Percentiles rank a stretch among this genome's conserved stretches.
Evolutionary conservation across 192 early-diverging fungal species (phyloP).

Genomic region (Backusella morwellensis): DNA sequence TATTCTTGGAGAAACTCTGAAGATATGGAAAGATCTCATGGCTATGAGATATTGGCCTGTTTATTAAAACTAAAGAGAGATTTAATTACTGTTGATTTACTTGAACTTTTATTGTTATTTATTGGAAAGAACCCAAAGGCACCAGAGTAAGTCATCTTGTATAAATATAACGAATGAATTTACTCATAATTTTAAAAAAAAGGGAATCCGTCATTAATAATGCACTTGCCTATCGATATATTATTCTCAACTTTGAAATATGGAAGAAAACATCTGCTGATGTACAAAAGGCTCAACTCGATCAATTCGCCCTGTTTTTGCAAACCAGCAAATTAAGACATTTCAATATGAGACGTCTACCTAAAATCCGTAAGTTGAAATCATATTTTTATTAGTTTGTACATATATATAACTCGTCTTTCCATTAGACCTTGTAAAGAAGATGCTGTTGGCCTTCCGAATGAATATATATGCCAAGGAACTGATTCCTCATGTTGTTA

Average conservation of each 20-base stretch:
- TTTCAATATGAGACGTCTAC: constrained; percentile 57
- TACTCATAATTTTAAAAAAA: neutral
- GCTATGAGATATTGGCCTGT: constrained; percentile 63
- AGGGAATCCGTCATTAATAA: constrained; percentile 63
- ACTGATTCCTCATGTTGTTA: constrained; percentile 47
- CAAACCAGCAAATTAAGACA: constrained; percentile 50
- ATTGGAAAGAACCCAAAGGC: constrained; percentile 54
- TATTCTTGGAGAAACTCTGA: constrained; percentile 68
- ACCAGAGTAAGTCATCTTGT: constrained; percentile 41
- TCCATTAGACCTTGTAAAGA: constrained; percentile 56
- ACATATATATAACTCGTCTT: neutral
- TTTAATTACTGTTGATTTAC: constrained; percentile 49
- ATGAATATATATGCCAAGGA: constrained; percentile 54
- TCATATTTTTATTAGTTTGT: neutral
- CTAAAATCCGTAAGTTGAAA: constrained; percentile 51
- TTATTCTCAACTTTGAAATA: constrained; percentile 68
- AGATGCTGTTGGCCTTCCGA: constrained; percentile 55
- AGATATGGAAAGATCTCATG: constrained; percentile 66
- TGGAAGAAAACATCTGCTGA: constrained; percentile 54
- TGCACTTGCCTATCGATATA: constrained; percentile 55
- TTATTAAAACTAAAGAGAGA: constrained; percentile 62
- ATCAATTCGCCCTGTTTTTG: constrained; percentile 60
- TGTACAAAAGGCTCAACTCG: constrained; percentile 56
- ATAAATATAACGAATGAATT: too few relatives aligned
- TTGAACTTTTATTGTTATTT: constrained; percentile 58